Base-by-base conservation (phyloP, 2,329 filamentous ascomycete genomes). In the Emmonsiellopsis sp. region DNA sequence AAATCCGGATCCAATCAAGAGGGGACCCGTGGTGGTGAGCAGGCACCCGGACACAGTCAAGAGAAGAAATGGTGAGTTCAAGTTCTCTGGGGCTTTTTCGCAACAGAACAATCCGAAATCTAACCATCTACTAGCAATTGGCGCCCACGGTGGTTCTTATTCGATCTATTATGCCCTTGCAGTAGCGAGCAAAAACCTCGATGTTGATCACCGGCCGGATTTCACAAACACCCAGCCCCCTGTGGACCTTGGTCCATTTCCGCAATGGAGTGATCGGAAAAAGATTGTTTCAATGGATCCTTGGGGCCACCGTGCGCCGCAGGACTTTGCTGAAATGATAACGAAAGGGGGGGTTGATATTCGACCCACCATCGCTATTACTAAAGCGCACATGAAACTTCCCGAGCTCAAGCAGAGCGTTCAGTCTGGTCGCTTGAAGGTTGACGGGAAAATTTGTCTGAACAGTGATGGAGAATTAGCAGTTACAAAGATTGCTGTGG, bases 221-320 rank as follows among this genome's bases (percentile, higher is more conserved):
- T 85, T 86, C 68, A 85, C 84, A 57, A 89, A 97, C 70, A 95
- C 90, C 8, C 88, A 97, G 69, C 93, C 93, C 10, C 90, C 91
- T n/a, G 88, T 83, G 20, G 82, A 85, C 51, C 89, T 97, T 65
- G 90, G 90, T 0, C 90, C 89, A 7, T 95, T 95, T 63, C 84
- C 88, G 7, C 83, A 93, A 72, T 98, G 92, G 92, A 81, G 80
- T 30, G 88, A 95, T 66, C 82, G 81, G 64, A 89, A 89, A 70
- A 97, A 96, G 76, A 97, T 98, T 58, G 92, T 97, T 11, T 89
- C 92, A 15, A 95, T 98, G 89, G 93, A 97, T 67, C 92, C 92
- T 0, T 88, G 86, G 69, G 92, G 93, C 6, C 93, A 97, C 73
- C 75, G 95, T 56, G 81, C 86, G 7, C 88, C 89, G 7, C 91